phyloP scores from a whole-genome alignment of 768 basidiomycete species.

The Sporobolomyces phaffii region DNA sequence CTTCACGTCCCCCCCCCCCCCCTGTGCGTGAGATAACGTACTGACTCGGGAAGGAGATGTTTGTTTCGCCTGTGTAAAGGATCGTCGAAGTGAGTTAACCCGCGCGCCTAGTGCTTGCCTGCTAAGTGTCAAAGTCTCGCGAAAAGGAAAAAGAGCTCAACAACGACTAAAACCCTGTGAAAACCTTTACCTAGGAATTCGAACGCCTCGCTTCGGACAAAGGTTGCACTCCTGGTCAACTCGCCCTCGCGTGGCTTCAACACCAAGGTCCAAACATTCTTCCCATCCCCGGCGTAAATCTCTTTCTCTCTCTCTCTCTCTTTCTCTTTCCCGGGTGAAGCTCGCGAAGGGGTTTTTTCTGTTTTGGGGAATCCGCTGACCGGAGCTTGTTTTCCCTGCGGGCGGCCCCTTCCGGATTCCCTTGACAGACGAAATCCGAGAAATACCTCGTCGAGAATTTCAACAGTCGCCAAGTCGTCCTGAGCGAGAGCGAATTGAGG shows the following conservation, averaged over 20 bases:
- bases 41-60: not conserved
- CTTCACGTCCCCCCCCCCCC: not conserved
- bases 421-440: constrained; percentile 44
- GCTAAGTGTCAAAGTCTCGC: too few species aligned
- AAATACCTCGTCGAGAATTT: constrained; percentile 53
- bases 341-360: too few species aligned
- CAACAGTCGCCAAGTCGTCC: constrained; percentile 48
- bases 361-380: too few species aligned
- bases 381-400: too few species aligned
- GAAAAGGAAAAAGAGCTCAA: too few species aligned
- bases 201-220: constrained; percentile 46
- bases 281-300: constrained; percentile 42
- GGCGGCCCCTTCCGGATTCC: not conserved
- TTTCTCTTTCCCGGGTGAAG: too few species aligned
- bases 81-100: constrained; percentile 20
- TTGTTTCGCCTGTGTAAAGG: not conserved
- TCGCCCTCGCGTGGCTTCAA: constrained; percentile 49
- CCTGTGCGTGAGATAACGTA: not conserved
- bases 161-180: too few species aligned
- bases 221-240: constrained; percentile 47
- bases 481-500: constrained; percentile 49
- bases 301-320: constrained; percentile 32
- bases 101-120: too few species aligned
- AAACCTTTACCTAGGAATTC: constrained; percentile 42
- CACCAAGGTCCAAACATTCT: constrained; percentile 41